Evolutionary conservation across 2,329 filamentous ascomycete species (phyloP).

Genomic region (Dactylonectria estremocensis): DNA sequence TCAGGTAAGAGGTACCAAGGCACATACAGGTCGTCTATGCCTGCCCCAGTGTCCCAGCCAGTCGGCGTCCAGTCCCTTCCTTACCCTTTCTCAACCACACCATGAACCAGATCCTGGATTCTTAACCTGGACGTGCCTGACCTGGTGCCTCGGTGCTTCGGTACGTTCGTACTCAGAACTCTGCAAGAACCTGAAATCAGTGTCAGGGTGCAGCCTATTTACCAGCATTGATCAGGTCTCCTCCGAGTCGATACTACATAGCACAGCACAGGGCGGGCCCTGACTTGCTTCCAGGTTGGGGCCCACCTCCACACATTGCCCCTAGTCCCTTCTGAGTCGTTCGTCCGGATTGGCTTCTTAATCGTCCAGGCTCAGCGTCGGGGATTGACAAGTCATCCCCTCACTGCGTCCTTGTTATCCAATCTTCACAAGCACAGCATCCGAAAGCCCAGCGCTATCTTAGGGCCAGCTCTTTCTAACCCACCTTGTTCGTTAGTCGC

Average conservation of each 20-base stretch:
- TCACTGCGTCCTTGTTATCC: neutral
- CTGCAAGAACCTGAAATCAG: slow-evolving; percentile 22
- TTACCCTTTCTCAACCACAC: neutral
- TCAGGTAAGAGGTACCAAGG: neutral
- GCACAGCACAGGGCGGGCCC: neutral
- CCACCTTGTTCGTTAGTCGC: too few relatives aligned
- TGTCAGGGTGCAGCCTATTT: neutral
- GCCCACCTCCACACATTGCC: neutral
- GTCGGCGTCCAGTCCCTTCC: neutral
- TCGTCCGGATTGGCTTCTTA: slow-evolving; percentile 14
- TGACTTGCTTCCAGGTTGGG: slow-evolving; percentile 1
- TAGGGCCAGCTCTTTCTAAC: too few relatives aligned
- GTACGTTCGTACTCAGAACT: neutral
- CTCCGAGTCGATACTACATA: slow-evolving; percentile 11
- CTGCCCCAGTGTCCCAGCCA: slow-evolving; percentile 2
- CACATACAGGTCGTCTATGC: neutral
- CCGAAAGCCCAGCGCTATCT: neutral
- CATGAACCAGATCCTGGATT: neutral
- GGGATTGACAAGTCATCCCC: slow-evolving; percentile 21
- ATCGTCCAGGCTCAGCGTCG: slow-evolving; percentile 17
- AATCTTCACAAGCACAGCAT: slow-evolving; percentile 3
- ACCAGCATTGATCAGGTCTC: neutral
- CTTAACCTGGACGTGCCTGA: neutral
- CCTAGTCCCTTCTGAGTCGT: slow-evolving; percentile 9
- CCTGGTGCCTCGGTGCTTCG: neutral